A percentile compares a stretch with the other conserved stretches of the same genome.
These are phyloP conservation scores for Corymbia maculata DNA, from an alignment of 345 rosid genomes.

Conservation along the genomic window DNA sequence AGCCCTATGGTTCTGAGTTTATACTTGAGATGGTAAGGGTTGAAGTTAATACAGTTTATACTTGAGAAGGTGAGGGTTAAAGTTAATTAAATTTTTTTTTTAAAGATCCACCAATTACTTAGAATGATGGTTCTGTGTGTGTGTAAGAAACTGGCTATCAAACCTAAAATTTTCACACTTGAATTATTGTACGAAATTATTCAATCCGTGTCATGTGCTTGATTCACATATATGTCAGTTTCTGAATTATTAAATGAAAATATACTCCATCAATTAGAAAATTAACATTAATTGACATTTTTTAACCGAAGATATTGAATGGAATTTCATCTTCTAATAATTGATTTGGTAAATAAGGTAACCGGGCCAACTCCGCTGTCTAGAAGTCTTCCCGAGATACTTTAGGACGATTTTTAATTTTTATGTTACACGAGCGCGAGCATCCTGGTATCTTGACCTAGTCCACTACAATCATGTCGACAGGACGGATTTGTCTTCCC, in stretches of 20 bases:
- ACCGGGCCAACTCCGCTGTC: neutral
- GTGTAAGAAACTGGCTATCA: neutral
- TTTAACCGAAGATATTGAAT: neutral
- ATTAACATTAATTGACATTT: neutral
- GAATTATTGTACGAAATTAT: neutral
- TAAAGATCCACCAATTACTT: neutral
- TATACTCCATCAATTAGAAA: neutral
- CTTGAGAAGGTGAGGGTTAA: too few species aligned
- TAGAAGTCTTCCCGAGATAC: neutral
- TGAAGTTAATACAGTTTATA: neutral
- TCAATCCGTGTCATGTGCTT: neutral
- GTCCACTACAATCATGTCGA: too few species aligned
- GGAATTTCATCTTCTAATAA: neutral
- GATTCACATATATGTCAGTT: neutral
- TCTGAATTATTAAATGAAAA: neutral
- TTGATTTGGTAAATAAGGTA: neutral
- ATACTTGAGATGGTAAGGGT: neutral
- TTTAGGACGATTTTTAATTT: neutral
- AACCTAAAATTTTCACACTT: neutral
- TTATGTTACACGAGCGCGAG: too few species aligned
- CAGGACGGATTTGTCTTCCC: too few species aligned
- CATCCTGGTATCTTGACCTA: too few species aligned
- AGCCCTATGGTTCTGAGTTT: neutral
- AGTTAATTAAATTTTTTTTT: too few species aligned
- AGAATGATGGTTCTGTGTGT: neutral